Base-by-base conservation (phyloP, 1,139 yeast genomes). In the Suhomyces terraborum region DNA sequence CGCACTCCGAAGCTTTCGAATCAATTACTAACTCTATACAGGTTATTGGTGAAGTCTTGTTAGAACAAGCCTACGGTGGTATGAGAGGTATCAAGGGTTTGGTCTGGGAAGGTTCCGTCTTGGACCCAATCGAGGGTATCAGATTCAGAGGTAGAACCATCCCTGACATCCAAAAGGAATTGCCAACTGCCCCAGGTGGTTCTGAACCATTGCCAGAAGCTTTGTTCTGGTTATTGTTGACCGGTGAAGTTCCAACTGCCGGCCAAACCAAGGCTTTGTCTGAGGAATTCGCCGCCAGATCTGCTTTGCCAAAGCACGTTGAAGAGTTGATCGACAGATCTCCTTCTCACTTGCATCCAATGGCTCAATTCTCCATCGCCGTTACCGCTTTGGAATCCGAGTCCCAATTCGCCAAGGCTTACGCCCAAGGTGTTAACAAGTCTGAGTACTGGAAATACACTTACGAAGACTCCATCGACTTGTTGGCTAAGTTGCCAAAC, bases 11-110 rank as follows among this genome's bases (percentile, higher is more conserved):
- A 10, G 24, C 28, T 35, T 18, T 24, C 33, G 35, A 30, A 19
- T 8, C 9, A 8, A 3, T 25, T 41, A 42, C 42, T 42, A 42
- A 42, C 42, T 23, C 6, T 10, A 18, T 28, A 10, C 50, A 69
- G 76, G 77, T 79, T 48, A 88, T 94, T 59, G 98, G 96, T 58
- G 96, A 93, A 74, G 95, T 91, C 54, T 76, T 83, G 53, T 79
- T 93, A 55, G 96, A 88, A 72, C 98, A 93, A 76, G 96, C 96
- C 41, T 93, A 93, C 74, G 98, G 98, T 79, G 98, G 98, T 80
- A 88, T 88, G 96, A 84, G 97, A 75, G 97, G 97, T 69, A 87
- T 91, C 75, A 88, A 88, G 74, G 96, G 96, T 62, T 79, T 93
- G 58, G 97, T 93, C 48, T 93, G 98, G 98, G 98, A 93, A 79